Evolutionary conservation across 176 grass and related monocot genomes (phyloP).

Genomic region (Urochloa ruziziensis): DNA sequence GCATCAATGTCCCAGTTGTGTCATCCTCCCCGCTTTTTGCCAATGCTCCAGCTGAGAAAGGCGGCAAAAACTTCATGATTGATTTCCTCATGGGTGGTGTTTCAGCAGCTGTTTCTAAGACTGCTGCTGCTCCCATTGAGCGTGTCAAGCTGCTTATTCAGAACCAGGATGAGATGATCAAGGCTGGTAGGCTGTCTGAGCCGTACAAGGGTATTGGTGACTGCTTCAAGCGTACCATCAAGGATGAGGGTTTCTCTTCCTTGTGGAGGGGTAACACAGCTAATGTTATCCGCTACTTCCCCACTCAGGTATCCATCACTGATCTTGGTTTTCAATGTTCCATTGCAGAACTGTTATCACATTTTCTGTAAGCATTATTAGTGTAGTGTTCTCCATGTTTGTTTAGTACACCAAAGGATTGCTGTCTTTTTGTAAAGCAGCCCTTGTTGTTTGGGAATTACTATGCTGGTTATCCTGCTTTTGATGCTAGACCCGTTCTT

Average conservation of each 20-base stretch:
- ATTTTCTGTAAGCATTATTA: not conserved
- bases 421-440: not conserved
- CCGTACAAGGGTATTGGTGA: conserved; percentile 96
- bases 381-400: not conserved
- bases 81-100: conserved; percentile 97
- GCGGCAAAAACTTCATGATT: conserved; percentile 53
- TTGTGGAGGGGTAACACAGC: conserved; percentile 91
- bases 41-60: conserved; percentile 72
- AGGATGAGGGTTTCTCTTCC: conserved; percentile 69
- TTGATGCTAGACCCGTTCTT: not conserved
- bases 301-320: conserved; percentile 58
- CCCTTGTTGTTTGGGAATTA: not conserved
- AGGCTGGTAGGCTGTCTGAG: conserved; percentile 75
- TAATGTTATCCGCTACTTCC: conserved; percentile 96
- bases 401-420: not conserved
- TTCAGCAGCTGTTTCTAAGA: conserved; percentile 93
- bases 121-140: conserved; percentile 90
- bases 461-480: not conserved
- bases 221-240: conserved; percentile 81
- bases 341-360: not conserved
- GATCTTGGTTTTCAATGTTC: not conserved
- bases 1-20: conserved; percentile 36
- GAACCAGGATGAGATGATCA: conserved; percentile 99
- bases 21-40: conserved; percentile 60
- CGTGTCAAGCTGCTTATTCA: conserved; percentile 94